Evolutionary conservation across 2,329 filamentous ascomycete species (phyloP).

Genomic region (Cercospora citrullina): DNA sequence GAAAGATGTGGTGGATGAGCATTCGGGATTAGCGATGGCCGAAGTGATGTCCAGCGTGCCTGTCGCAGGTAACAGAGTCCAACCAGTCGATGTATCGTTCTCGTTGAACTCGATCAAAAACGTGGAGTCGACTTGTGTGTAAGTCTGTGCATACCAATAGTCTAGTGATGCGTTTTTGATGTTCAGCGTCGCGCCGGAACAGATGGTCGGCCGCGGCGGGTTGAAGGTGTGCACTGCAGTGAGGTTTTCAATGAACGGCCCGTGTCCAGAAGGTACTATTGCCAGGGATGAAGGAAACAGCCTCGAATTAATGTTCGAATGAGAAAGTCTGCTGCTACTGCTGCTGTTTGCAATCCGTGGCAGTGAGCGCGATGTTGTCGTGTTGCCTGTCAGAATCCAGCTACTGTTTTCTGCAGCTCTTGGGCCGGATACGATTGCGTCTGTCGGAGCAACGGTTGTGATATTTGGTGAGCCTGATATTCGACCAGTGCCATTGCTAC

Average conservation of each 20-base stretch:
- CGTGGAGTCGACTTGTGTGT: conserved; percentile 38
- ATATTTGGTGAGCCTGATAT: not conserved
- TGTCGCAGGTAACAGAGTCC: conserved; percentile 35
- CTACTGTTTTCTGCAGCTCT: not conserved
- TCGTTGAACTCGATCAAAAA: conserved; percentile 33
- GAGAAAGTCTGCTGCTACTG: not conserved
- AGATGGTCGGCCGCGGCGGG: conserved; percentile 20
- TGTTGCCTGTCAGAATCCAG: not conserved
- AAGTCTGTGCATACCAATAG: conserved; percentile 39
- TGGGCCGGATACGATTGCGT: not conserved
- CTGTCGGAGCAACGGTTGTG: not conserved
- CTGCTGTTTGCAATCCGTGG: not conserved
- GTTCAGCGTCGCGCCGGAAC: conserved; percentile 39
- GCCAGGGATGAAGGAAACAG: not conserved
- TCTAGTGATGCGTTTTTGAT: conserved; percentile 38
- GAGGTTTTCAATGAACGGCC: not conserved
- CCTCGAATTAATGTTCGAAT: not conserved
- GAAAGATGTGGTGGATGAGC: conserved; percentile 27
- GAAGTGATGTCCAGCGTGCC: conserved; percentile 39
- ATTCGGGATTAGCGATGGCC: conserved; percentile 33
- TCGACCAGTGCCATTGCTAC: not conserved
- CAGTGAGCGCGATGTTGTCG: not conserved
- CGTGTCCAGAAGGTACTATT: not conserved
- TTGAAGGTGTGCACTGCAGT: conserved; percentile 5
- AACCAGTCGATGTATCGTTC: conserved; percentile 35